Evolutionary conservation across 2,329 filamentous ascomycete genomes (phyloP).

Genomic region (Aspergillus sp.): DNA sequence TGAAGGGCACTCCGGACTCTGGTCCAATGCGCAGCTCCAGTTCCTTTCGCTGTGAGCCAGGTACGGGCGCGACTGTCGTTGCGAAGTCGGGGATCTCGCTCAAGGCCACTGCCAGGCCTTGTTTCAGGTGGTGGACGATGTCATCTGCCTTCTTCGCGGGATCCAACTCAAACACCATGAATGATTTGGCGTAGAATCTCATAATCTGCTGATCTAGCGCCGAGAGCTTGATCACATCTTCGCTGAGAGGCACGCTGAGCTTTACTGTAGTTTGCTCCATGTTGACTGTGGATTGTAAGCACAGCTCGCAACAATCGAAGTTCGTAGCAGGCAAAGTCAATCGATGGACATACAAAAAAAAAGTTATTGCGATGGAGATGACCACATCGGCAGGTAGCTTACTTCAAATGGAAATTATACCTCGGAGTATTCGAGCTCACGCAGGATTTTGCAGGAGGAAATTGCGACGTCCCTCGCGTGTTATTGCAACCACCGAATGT

Average conservation of each 20-base stretch:
- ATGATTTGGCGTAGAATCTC: conserved; percentile 9
- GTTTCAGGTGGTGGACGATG: conserved; percentile 9
- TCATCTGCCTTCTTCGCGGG: neutral
- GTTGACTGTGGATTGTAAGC: neutral
- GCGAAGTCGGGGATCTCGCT: conserved; percentile 16
- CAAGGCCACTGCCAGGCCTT: conserved; percentile 9
- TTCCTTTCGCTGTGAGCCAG: conserved; percentile 10
- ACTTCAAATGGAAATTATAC: neutral
- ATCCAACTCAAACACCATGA: conserved; percentile 2
- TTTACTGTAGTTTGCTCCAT: conserved; percentile 14
- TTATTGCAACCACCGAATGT: neutral
- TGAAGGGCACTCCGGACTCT: conserved; percentile 7
- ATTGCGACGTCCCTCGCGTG: neutral
- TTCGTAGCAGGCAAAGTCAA: neutral
- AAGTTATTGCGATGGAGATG: neutral
- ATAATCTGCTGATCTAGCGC: conserved; percentile 13
- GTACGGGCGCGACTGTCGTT: conserved; percentile 7
- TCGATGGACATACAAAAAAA: neutral
- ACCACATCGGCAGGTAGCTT: neutral
- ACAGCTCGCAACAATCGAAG: neutral
- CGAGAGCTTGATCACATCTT: conserved; percentile 17
- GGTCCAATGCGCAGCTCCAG: conserved; percentile 10
- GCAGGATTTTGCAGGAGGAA: neutral
- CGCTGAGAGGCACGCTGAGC: conserved; percentile 13
- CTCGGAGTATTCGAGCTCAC: neutral